A percentile compares a stretch with the other conserved stretches of the same genome.
Evolutionary conservation across 2,329 filamentous ascomycete genomes (phyloP).

Genomic region (Aspergillus sp.): DNA sequence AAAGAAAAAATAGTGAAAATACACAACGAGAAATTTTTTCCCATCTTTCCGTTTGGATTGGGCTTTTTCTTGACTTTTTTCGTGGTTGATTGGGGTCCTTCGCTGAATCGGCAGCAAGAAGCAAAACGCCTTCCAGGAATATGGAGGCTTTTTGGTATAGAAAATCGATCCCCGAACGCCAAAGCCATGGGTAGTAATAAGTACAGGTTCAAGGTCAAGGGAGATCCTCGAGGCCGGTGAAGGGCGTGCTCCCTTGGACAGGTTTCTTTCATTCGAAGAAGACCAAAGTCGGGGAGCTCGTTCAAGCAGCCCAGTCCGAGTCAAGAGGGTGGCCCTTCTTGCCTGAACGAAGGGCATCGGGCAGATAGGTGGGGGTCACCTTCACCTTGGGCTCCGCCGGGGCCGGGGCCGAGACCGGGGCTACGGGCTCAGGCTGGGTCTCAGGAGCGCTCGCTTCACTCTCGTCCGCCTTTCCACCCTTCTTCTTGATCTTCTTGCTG

Average conservation of each 20-base stretch:
- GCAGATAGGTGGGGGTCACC: slow-evolving; percentile 33
- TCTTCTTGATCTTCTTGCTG: slow-evolving; percentile 57
- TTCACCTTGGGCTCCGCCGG: slow-evolving; percentile 34
- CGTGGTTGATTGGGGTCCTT: slow-evolving; percentile 7
- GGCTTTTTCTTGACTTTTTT: slow-evolving; percentile 4
- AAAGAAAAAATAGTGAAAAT: neutral
- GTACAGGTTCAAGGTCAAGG: slow-evolving; percentile 26
- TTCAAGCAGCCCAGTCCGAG: slow-evolving; percentile 44
- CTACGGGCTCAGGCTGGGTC: slow-evolving; percentile 23
- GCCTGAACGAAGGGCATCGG: slow-evolving; percentile 28
- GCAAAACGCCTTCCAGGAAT: slow-evolving; percentile 17
- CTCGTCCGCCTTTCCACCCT: slow-evolving; percentile 39
- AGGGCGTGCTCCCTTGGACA: neutral
- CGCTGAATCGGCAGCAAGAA: slow-evolving; percentile 15
- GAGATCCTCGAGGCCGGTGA: neutral
- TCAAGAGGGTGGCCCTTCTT: slow-evolving; percentile 44
- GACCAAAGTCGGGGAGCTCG: neutral
- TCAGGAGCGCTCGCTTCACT: slow-evolving; percentile 45
- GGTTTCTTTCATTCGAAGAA: neutral
- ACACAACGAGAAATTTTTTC: slow-evolving; percentile 7
- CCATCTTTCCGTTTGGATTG: neutral
- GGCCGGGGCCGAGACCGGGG: slow-evolving; percentile 23
- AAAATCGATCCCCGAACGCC: slow-evolving; percentile 29
- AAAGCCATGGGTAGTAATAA: slow-evolving; percentile 31
- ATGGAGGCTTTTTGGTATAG: slow-evolving; percentile 25